Evolutionary conservation across 495 filamentous ascomycete genomes (phyloP), one percentile per base, ranked within the genome.

Genomic region (Collariella sp.): DNA sequence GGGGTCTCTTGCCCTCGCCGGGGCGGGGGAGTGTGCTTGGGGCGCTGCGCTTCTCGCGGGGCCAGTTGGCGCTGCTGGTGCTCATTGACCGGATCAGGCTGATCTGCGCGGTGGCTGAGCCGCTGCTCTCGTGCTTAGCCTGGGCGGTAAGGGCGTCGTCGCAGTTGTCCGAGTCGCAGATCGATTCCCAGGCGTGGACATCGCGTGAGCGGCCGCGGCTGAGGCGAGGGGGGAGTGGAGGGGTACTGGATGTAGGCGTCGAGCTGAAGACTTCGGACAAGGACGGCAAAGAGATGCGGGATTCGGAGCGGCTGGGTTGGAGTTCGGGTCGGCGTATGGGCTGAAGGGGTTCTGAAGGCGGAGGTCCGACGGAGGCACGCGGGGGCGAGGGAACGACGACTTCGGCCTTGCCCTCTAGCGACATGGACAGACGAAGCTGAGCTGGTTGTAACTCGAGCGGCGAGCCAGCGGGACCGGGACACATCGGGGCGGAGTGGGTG

Each of bases 101-200:
- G 34, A 91, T 89, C 15, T 84, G 85, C 15, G 80, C 83, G 42
- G 79, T 76, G 20, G 86, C 85, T 5, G 86, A 88, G 12, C 82
- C 85, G 42, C 73, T 82, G 41, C 84, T 79, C 65, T 88, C 80
- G 65, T 84, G 76, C 72, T 89, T 80, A 11, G 85, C 83, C 55
- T 85, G 84, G 5, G 77, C 79, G 7, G 81, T 86, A 40, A 95
- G 67, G 40, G 85, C 81, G 65, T 85, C 83, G 48, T 70, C 62
- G 12, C 83, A 79, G 48, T 80, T 83, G 52, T 88, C 83, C 7
- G 78, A 79, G 61, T 88, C 87, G 63, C 84, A 86, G 70, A 82
- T 84, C 55, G 85, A 85, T 65, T 93, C 86, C 90, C 90, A 95
- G 31, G 83, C 85, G 26, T 86, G 81, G 15, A 87, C 83, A 67